Conservation (phyloP, 129 eudicot genomes). For the Artemisia tridentata region DNA sequence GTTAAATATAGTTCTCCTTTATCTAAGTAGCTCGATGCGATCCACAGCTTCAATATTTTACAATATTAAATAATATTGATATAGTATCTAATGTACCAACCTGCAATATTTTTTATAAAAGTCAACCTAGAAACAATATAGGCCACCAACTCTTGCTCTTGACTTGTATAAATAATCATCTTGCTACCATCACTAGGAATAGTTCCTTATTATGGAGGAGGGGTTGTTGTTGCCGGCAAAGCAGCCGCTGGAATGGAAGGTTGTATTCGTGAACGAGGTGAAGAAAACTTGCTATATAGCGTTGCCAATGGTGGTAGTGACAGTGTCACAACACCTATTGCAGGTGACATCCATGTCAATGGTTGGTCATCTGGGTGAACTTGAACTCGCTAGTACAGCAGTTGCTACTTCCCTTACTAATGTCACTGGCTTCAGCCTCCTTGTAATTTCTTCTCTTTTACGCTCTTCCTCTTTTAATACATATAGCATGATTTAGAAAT, state of each 20-base stretch:
- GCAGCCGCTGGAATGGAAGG: constrained; percentile 14
- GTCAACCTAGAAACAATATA: too few relatives aligned
- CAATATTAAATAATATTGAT: too few relatives aligned
- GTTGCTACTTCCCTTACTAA: constrained; percentile 63
- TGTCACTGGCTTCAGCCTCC: constrained; percentile 67
- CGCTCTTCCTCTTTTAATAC: background rate
- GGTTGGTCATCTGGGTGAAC: constrained; percentile 69
- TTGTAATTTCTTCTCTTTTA: constrained; percentile 28
- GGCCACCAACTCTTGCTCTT: too few relatives aligned
- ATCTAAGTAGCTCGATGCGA: too few relatives aligned
- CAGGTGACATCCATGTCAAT: constrained; percentile 56
- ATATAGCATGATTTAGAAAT: too few relatives aligned
- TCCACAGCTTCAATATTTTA: too few relatives aligned
- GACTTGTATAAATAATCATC: too few relatives aligned
- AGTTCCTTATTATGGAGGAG: constrained; percentile 25
- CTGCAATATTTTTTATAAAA: too few relatives aligned
- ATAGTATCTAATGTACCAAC: too few relatives aligned
- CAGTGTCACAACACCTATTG: constrained; percentile 47
- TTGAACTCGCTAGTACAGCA: constrained; percentile 47
- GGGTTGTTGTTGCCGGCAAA: constrained; percentile 10
- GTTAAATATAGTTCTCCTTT: too few relatives aligned
- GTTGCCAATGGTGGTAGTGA: constrained; percentile 50
- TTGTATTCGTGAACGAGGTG: constrained; percentile 38
- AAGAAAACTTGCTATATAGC: constrained; percentile 52
- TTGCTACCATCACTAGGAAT: too few relatives aligned